Evolutionary conservation across 805 yeast species (phyloP).

Genomic region (Lipomyces orientalis): DNA sequence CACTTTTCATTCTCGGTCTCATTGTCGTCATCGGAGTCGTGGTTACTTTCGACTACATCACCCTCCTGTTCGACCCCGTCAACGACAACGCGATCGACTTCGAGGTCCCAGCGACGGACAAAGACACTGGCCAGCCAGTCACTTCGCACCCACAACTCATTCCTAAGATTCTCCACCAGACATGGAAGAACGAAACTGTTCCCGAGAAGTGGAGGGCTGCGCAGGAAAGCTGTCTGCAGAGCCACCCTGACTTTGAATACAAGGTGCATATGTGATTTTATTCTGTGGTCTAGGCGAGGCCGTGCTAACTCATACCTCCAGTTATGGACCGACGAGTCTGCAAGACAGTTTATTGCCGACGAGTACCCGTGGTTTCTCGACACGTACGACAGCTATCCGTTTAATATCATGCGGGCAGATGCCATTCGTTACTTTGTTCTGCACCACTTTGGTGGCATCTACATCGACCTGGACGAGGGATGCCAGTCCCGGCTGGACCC

Average conservation of each 20-base stretch:
- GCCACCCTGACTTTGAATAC: conserved; percentile 88
- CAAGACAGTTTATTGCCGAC: conserved; percentile 76
- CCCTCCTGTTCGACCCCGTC: conserved; percentile 37
- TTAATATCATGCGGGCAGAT: conserved; percentile 88
- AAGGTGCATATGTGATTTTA: conserved; percentile 29
- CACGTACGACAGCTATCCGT: conserved; percentile 77
- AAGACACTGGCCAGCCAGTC: conserved; percentile 16
- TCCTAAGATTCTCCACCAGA: conserved; percentile 92
- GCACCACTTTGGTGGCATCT: conserved; percentile 84
- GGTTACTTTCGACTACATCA: conserved; percentile 34
- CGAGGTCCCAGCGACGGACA: conserved; percentile 25
- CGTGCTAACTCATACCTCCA: conserved; percentile 44
- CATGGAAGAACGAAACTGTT: conserved; percentile 77
- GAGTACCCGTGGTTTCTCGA: conserved; percentile 85
- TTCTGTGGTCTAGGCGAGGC: too few relatives aligned
- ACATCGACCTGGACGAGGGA: conserved; percentile 89
- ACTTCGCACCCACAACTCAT: conserved; percentile 55
- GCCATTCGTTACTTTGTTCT: conserved; percentile 86
- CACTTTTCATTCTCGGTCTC: conserved; percentile 29
- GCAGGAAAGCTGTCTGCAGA: conserved; percentile 73
- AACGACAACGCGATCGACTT: conserved; percentile 35
- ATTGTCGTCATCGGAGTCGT: conserved; percentile 31
- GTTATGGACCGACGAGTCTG: conserved; percentile 87
- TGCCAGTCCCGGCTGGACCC: conserved; percentile 82
- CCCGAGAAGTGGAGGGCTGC: conserved; percentile 85